Evolutionary conservation across 257 asterid species (phyloP).

Genomic region (Linaria vulgaris): DNA sequence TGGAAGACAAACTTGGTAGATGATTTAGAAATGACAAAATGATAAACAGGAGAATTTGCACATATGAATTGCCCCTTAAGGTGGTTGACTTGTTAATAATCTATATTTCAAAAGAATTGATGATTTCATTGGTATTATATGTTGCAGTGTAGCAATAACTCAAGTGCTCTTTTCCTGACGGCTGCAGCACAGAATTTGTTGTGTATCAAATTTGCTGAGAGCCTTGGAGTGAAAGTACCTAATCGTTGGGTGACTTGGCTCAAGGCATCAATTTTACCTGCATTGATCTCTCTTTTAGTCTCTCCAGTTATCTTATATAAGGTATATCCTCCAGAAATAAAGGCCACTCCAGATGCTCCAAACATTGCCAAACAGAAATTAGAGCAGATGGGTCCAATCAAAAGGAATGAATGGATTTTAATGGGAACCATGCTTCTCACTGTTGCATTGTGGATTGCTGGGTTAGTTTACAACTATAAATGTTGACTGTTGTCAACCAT

Average conservation of each 20-base stretch:
- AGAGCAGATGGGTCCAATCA: slow-evolving; percentile 70
- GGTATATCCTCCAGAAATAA: slow-evolving; percentile 69
- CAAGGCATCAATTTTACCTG: slow-evolving; percentile 56
- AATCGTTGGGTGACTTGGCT: slow-evolving; percentile 78
- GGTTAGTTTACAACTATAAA: slow-evolving; percentile 37
- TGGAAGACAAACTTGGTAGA: too few species aligned
- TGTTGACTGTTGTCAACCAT: neutral
- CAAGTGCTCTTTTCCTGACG: slow-evolving; percentile 80
- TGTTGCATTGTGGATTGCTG: slow-evolving; percentile 66
- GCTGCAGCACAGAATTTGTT: slow-evolving; percentile 85
- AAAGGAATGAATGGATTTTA: slow-evolving; percentile 76
- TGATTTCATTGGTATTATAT: slow-evolving; percentile 16
- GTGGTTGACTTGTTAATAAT: neutral
- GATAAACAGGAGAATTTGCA: too few species aligned
- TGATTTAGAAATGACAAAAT: too few species aligned
- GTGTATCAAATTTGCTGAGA: slow-evolving; percentile 70
- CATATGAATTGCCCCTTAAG: neutral
- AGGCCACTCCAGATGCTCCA: slow-evolving; percentile 78
- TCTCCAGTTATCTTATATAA: slow-evolving; percentile 61
- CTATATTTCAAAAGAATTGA: slow-evolving; percentile 1
- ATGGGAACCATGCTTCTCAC: slow-evolving; percentile 64
- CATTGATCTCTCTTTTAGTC: slow-evolving; percentile 37
- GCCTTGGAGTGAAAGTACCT: slow-evolving; percentile 61
- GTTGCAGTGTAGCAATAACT: slow-evolving; percentile 55
- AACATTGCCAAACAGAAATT: slow-evolving; percentile 57